Evolutionary conservation across 768 basidiomycete species (phyloP).

Genomic region (Polyporus arcularius): DNA sequence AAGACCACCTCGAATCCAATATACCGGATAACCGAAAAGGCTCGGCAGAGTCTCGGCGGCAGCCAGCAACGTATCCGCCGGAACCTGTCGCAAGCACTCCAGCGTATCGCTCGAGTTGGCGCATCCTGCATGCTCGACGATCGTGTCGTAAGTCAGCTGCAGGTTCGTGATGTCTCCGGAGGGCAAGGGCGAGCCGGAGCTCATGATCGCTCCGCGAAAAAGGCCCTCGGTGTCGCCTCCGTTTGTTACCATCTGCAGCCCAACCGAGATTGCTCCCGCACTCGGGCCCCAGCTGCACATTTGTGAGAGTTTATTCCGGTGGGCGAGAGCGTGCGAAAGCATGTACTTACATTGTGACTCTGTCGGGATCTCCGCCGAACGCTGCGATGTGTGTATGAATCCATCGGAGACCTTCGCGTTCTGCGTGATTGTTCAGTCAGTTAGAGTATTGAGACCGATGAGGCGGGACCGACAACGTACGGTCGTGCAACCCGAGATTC

Average conservation of each 20-base stretch:
- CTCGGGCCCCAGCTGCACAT: conserved; percentile 17
- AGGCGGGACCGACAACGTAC: no score
- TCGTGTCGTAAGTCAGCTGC: conserved; percentile 2
- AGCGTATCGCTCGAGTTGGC: conserved; percentile 6
- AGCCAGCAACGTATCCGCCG: conserved; percentile 7
- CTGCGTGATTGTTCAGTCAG: neutral
- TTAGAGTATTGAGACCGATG: no score
- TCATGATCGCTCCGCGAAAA: conserved; percentile 17
- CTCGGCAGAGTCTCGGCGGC: neutral
- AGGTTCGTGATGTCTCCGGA: neutral
- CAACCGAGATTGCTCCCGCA: conserved; percentile 21
- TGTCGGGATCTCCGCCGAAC: conserved; percentile 44
- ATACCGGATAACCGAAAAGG: no score
- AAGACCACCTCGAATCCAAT: no score
- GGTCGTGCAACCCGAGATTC: no score
- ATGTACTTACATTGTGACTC: conserved; percentile 39
- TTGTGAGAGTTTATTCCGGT: no score
- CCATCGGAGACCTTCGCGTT: conserved; percentile 45
- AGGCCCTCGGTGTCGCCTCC: conserved; percentile 17
- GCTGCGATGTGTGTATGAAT: conserved; percentile 37
- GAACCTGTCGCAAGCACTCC: conserved; percentile 15
- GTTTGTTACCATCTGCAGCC: conserved; percentile 16
- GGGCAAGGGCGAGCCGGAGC: conserved; percentile 3
- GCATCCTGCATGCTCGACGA: neutral
- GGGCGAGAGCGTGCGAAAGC: no score